phyloP scores from a whole-genome alignment of 352 stramenopile species.

The Phytophthora megakarya region DNA sequence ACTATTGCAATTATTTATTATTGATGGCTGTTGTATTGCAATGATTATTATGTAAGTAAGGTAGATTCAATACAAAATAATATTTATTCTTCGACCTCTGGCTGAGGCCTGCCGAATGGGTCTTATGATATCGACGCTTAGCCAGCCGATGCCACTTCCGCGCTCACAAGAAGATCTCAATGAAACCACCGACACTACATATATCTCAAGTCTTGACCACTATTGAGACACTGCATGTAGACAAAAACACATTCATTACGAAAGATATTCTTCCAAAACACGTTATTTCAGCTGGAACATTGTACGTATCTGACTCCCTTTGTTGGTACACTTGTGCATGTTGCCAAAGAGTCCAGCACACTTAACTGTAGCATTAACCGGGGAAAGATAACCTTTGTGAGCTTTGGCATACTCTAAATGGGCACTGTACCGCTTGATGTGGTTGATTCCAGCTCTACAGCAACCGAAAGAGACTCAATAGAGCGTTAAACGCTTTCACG shows the following conservation, averaged over 20 bases:
- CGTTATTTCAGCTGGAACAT: slow-evolving; percentile 8
- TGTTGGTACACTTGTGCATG: background rate
- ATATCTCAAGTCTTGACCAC: too few species aligned
- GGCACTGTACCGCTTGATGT: slow-evolving; percentile 14
- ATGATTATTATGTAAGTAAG: background rate
- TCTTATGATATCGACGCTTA: background rate
- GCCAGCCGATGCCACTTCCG: background rate
- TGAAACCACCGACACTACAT: too few species aligned
- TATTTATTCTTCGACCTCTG: too few species aligned
- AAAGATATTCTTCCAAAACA: background rate
- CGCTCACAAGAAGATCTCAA: too few species aligned
- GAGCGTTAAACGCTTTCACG: slow-evolving; percentile 9
- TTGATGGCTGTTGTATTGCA: background rate
- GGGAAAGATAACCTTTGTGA: slow-evolving; percentile 12
- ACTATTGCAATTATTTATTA: too few species aligned
- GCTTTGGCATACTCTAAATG: slow-evolving; percentile 26
- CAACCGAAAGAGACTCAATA: slow-evolving; percentile 8
- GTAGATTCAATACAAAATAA: too few species aligned
- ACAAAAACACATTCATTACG: too few species aligned
- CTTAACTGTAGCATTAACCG: slow-evolving; percentile 5
- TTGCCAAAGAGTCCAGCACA: slow-evolving; percentile 12
- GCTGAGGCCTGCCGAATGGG: background rate
- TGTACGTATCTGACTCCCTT: slow-evolving; percentile 13
- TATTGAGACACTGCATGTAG: too few species aligned
- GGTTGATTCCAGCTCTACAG: slow-evolving; percentile 12